Evolutionary conservation across 2,329 filamentous ascomycete species (phyloP), one percentile per base, ranked within the genome.

Genomic region (Thelonectria discophora): DNA sequence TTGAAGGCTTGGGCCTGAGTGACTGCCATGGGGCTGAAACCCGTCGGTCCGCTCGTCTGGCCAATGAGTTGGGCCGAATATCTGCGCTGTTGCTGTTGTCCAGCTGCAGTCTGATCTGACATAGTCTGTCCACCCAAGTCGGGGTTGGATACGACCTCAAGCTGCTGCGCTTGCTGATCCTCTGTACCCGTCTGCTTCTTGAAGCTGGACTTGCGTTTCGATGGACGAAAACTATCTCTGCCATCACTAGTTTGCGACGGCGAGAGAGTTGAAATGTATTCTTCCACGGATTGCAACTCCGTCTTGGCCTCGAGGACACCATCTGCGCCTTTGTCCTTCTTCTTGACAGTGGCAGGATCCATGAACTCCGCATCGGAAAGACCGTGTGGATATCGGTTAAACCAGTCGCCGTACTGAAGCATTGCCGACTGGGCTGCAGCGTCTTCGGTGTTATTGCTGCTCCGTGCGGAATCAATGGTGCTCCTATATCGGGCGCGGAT

Each of bases 381-480:
- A 2, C 95, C 95, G 70, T 97, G 91, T 0, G 95, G 95, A 74
- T 97, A 98, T 66, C 91, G 87, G 73, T 95, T 91, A 72, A 98
- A 98, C 95, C 95, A 98, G 77, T 98, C 95, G 53, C 94, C 93
- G 70, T 98, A 98, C 72, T 98, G 94, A 76, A 97, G 94, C 70
- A 97, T 91, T 9, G 85, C 84, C 6, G 86, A 84, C 5, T 84
- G 78, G 9, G 80, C 76, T 13, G 82, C 79, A 45, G 79, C 79
- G 55, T 84, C 79, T 58, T 76, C 75, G 62, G 79, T 74, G 65
- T 82, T 77, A n/a, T 82, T 82, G 10, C 91, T 92, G 67, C 88
- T 86, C 55, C 89, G 83, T 30, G 89, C 88, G n/a, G 90, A 90
- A 75, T 97, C 93, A 15, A 93, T 89, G 69, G 93, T 94, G 49